A percentile compares a stretch with the other conserved stretches of the same genome.
Evolutionary conservation across 768 basidiomycete genomes (phyloP).

Genomic region (Leucocoprinus leucothites): DNA sequence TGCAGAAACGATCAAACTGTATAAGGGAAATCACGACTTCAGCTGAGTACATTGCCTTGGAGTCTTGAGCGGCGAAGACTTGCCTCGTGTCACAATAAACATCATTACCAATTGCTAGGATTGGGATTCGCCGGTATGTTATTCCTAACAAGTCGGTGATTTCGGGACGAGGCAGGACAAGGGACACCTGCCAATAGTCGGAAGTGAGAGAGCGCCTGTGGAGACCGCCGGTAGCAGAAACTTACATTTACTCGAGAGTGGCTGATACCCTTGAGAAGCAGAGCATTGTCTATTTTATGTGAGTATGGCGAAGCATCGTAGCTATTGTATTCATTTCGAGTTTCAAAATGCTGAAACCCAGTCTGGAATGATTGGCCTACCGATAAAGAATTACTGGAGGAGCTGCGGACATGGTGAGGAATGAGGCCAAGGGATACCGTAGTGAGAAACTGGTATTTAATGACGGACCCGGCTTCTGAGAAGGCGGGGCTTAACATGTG

Average conservation of each 20-base stretch:
- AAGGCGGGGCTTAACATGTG: conserved; percentile 9
- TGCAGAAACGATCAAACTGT: conserved; percentile 43
- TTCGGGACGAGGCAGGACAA: conserved; percentile 52
- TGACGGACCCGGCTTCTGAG: conserved; percentile 6
- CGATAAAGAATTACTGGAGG: conserved; percentile 43
- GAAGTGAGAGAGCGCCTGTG: background rate
- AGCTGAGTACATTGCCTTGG: background rate
- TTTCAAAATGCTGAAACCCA: background rate
- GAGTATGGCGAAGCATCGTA: conserved; percentile 53
- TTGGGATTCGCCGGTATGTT: conserved; percentile 55
- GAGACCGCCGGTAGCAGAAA: background rate
- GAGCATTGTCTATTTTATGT: conserved; percentile 48
- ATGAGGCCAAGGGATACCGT: background rate
- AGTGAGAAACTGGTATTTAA: background rate
- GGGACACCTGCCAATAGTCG: conserved; percentile 37
- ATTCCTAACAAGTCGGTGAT: conserved; percentile 50
- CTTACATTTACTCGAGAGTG: conserved; percentile 47
- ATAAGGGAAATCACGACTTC: background rate
- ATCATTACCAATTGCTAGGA: conserved; percentile 59
- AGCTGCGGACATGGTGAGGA: conserved; percentile 13
- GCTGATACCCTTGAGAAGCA: conserved; percentile 46
- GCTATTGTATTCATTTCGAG: conserved; percentile 21
- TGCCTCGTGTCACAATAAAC: conserved; percentile 56
- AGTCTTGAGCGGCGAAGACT: background rate
- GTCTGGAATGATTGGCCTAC: conserved; percentile 24